A percentile compares a stretch with the other conserved stretches of the same genome.
phyloP scores from a whole-genome alignment of 805 yeast species.

The Spathaspora arborariae region DNA sequence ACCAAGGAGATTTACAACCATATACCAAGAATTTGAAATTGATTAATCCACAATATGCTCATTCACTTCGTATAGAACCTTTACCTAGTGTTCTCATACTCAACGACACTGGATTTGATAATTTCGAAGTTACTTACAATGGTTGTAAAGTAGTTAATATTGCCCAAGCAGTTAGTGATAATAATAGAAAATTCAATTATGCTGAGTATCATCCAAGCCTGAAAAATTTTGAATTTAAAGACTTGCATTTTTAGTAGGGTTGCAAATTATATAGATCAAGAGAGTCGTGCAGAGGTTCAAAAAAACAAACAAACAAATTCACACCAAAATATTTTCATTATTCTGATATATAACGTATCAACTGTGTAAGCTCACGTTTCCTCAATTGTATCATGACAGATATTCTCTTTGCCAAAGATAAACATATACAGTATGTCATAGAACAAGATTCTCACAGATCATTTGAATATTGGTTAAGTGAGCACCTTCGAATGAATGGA shows the following conservation, averaged over 20 bases:
- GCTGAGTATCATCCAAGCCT: conserved; percentile 68
- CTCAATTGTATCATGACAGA: not conserved
- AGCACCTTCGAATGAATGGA: conserved; percentile 87
- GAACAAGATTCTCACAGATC: conserved; percentile 35
- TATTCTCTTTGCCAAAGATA: conserved; percentile 9
- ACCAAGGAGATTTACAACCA: conserved; percentile 87
- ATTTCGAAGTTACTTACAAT: conserved; percentile 71
- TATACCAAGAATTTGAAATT: conserved; percentile 60
- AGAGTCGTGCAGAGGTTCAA: not conserved
- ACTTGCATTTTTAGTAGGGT: conserved; percentile 10
- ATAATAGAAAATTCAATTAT: conserved; percentile 48
- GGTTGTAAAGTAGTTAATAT: conserved; percentile 80
- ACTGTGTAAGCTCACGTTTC: not conserved
- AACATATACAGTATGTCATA: conserved; percentile 34
- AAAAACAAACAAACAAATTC: not conserved
- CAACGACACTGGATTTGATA: conserved; percentile 69
- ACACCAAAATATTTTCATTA: too few relatives aligned
- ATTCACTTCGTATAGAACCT: conserved; percentile 67
- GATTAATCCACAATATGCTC: conserved; percentile 66
- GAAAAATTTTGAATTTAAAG: conserved; percentile 34
- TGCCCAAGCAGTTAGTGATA: conserved; percentile 45
- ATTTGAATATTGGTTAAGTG: conserved; percentile 84
- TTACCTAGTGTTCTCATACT: conserved; percentile 63
- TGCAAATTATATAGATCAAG: conserved; percentile 1
- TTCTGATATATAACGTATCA: too few relatives aligned